A percentile compares a stretch with the other conserved stretches of the same genome.
Evolutionary conservation across 2,329 filamentous ascomycete species (phyloP).

Genomic region (Kalmusia sp.): DNA sequence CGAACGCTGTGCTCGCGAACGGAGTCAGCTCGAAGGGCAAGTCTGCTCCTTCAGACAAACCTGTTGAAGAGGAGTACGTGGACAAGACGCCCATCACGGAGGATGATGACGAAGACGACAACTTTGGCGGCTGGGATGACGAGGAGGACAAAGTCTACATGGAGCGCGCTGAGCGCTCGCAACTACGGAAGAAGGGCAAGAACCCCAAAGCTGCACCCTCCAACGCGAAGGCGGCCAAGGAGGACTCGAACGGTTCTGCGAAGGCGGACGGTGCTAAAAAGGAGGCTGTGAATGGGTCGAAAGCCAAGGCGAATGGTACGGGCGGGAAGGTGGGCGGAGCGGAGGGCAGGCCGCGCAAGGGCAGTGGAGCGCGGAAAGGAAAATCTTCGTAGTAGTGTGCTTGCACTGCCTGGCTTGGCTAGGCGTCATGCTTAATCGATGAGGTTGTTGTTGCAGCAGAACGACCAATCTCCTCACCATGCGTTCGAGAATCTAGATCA

Average conservation of each 20-base stretch:
- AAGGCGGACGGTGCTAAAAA: conserved; percentile 17
- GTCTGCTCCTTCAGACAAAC: conserved; percentile 50
- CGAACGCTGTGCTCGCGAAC: conserved; percentile 56
- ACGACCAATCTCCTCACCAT: no score
- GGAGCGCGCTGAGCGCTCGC: conserved; percentile 52
- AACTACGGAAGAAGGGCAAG: conserved; percentile 55
- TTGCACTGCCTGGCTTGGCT: not conserved
- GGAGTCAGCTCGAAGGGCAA: conserved; percentile 43
- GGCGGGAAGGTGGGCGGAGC: conserved; percentile 13
- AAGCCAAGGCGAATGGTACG: conserved; percentile 15
- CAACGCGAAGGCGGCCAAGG: conserved; percentile 17
- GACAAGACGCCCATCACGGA: conserved; percentile 74
- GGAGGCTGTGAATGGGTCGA: no score
- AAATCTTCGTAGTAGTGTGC: conserved; percentile 1
- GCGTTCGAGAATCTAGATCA: no score
- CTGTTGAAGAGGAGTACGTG: conserved; percentile 52
- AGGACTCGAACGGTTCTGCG: conserved; percentile 15
- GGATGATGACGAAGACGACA: conserved; percentile 46
- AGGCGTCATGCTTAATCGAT: no score
- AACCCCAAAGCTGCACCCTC: conserved; percentile 50
- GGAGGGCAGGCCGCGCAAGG: conserved; percentile 17
- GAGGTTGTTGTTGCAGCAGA: no score
- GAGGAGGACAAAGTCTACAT: conserved; percentile 59
- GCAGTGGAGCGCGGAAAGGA: conserved; percentile 18
- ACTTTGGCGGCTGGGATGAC: conserved; percentile 59